Evolutionary conservation across 23 red algal genomes (phyloP).

Genomic region (Gracilaria caudata): DNA sequence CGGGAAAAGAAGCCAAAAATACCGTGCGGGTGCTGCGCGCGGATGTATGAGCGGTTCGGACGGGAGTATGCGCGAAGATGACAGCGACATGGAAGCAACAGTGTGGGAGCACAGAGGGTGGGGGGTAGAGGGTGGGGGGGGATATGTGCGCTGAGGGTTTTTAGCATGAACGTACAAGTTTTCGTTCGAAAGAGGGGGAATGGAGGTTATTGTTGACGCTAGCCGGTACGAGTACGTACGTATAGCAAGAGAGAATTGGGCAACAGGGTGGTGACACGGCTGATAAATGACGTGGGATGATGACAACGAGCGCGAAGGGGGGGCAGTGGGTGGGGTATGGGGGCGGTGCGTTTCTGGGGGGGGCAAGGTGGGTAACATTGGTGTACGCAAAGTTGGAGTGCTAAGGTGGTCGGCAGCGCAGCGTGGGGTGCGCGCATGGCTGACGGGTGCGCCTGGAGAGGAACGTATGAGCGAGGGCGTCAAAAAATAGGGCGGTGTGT

Average conservation of each 20-base stretch:
- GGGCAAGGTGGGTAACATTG: too few species aligned
- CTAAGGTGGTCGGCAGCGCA: background rate
- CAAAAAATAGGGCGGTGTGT: background rate
- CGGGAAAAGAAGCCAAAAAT: background rate
- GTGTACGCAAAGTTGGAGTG: background rate
- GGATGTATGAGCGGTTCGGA: background rate
- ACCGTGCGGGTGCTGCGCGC: background rate
- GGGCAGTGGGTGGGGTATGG: background rate
- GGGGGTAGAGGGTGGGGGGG: background rate
- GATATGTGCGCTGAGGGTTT: too few species aligned
- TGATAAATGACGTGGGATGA: background rate
- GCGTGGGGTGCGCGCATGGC: too few species aligned
- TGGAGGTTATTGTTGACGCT: background rate
- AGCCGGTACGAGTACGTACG: background rate
- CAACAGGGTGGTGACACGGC: background rate
- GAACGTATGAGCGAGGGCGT: background rate
- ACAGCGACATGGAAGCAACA: background rate
- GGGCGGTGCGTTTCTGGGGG: background rate
- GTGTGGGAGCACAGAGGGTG: background rate
- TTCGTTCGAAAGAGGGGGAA: too few species aligned
- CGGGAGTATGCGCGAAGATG: background rate
- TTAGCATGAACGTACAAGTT: too few species aligned
- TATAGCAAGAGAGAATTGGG: background rate
- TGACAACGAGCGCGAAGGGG: background rate
- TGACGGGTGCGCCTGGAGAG: background rate